Base-by-base conservation (phyloP, 208 protist genomes). In the Leishmania tropica region DNA sequence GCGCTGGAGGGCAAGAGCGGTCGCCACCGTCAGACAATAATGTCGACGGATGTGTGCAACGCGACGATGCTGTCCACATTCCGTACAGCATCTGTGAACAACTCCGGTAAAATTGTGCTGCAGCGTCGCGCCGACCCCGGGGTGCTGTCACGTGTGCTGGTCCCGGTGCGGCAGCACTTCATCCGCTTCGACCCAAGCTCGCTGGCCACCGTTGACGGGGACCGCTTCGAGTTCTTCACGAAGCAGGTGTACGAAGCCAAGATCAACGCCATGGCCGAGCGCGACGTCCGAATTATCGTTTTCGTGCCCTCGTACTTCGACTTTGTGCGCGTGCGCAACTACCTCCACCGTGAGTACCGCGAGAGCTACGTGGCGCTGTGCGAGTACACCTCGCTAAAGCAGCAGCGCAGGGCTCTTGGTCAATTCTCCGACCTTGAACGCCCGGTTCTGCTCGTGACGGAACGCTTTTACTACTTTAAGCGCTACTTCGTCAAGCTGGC, bases 401-500 rank as follows among this genome's bases (percentile, higher is more conserved):
- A 94, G 79, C 92, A 98, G 87, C 89, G 95, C 8, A 91, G 90
- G 42, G 89, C 93, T 8, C 84, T 97, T 3, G 93, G 90, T 5
- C 91, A 97, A 85, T 98, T 98, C 82, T 94, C 85, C 3, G 92
- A 95, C 80, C 85, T 98, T 1, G 88, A 96, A 84, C 85, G 90
- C 2, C 90, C 89, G 45, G 93, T 99, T 51, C 87, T 99, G 79
- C 83, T 99, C 10, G 92, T 98, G 75, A 99, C 97, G 42, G 98
- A 99, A 83, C 92, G 99, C 53, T 99, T 99, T 77, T 98, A 99
- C 89, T 99, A 98, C 84, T 99, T 98, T 83, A 92, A 95, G 78
- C 92, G 98, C 28, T 98, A 99, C 85, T 95, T 97, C 87, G 92
- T 99, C 62, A 94, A 95, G 83, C 87, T 97, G 64, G 92, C 96